Base-by-base conservation (phyloP, 305 asterid species). In the Caryopteris hybrid region DNA sequence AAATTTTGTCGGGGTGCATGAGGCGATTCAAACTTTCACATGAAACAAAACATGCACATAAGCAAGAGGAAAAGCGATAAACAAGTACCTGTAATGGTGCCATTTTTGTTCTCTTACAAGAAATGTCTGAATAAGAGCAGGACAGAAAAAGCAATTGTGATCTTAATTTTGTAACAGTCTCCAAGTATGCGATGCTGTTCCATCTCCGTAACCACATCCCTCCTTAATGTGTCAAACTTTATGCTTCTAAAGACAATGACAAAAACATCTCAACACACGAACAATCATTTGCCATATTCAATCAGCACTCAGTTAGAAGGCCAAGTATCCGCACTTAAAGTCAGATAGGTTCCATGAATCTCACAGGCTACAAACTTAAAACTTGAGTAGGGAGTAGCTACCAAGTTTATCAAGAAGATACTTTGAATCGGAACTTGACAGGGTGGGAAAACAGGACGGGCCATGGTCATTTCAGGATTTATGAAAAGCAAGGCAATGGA, bases 41-140 rank as follows among this genome's bases (percentile, higher is more conserved):
- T 48, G 45, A 55, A 25, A 64, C 55, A 41, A 41, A 42, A 52
- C 57, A 61, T 34, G 53, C 22, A 57, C 11, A 29, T 13, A 23
- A 68, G 48, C 38, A 64, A 70, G 33, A 17, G 66, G 70, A 39
- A 55, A 27, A 43, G 31, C 66, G 47, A 39, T n/a, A 61, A 36
- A 8, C 3, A 36, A 38, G 62, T 70, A 87, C 98, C 95, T 91
- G 98, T 12, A 85, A 78, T 12, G 98, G 96, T 51, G 94, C 93
- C 74, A 79, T 59, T 78, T 87, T 87, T 39, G 70, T 33, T 78
- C 76, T 83, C 85, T 65, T 79, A 76, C 27, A 42, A 20, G 85
- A 61, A 48, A 74, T 75, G 77, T 81, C 88, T 61, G 98, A 89
- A 57, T 70, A 84, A 66, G 79, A 87, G 74, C 81, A 64, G 31